Base-by-base conservation (phyloP, 2,329 filamentous ascomycete genomes). In the Aspergillus ruber region DNA sequence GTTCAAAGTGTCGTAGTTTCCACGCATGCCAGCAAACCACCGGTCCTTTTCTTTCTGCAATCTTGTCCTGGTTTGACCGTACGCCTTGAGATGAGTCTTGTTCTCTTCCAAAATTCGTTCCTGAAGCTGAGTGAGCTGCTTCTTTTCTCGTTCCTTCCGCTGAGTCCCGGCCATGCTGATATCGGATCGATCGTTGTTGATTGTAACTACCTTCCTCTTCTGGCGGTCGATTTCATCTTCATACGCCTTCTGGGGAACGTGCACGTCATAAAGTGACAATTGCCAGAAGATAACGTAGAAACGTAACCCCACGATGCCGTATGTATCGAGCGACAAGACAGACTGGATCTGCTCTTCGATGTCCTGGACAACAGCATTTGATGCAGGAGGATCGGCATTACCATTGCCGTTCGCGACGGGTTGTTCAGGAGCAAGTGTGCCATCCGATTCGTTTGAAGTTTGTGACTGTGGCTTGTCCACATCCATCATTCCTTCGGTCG, bases 281-380 rank as follows among this genome's bases (percentile, higher is more conserved):
- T 90, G 85, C 93, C 93, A 98, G 69, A 98, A 98, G 0, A 86
- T 87, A 39, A 87, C 82, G 61, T 89, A 96, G 64, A 96, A 91
- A 25, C 87, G 83, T 0, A 89, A 77, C 39, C 83, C 90, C 44
- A 96, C 79, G 43, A 80, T 81, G 9, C 80, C 74, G 76, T 85
- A 89, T 4, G 83, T 79, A 6, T 81, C 77, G 2, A 79, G 68
- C 1, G 86, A 80, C 9, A 88, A 65, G 0, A 79, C 72, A 5
- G 74, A 71, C 50, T 80, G 79, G 15, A 95, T 78, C 25, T 82
- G 77, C 7, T 85, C 79, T 48, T 90, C 84, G 15, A 96, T 73
- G 4, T 84, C 82, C 53, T 86, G 82, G 43, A 97, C 77, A 2
- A 87, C 80, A 20, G 86, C 82, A 54, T 88, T 80, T 60, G 84